Conservation (phyloP, 176 grass and related monocot genomes). For the Juncus inflexus region DNA sequence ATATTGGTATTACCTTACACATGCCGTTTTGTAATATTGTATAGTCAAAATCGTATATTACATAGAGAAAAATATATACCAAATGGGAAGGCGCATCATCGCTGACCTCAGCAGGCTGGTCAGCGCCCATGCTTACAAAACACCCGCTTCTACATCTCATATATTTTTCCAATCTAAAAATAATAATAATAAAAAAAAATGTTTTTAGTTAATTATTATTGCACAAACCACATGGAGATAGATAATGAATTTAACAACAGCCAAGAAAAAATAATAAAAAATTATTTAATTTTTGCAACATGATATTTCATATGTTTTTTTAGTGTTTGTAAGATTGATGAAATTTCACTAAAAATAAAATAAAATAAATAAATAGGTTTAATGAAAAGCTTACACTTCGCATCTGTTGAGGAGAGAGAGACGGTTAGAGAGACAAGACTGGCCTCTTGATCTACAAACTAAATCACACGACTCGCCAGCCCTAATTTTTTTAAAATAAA, state of each 20-base stretch:
- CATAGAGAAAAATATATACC: constrained; percentile 33
- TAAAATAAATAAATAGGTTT: neutral
- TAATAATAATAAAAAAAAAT: neutral
- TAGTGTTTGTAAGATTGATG: too few species aligned
- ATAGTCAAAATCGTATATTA: too few species aligned
- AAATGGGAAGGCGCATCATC: constrained; percentile 73
- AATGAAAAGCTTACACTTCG: constrained; percentile 63
- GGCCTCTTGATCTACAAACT: constrained; percentile 58
- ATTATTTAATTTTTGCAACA: neutral
- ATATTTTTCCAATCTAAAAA: constrained; percentile 88
- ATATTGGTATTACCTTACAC: too few species aligned
- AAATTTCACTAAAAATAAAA: neutral
- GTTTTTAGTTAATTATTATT: neutral
- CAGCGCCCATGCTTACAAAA: constrained; percentile 69
- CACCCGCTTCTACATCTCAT: constrained; percentile 91
- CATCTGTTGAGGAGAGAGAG: constrained; percentile 73
- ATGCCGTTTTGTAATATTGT: too few species aligned
- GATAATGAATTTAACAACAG: constrained; percentile 6
- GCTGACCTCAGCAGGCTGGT: constrained; percentile 84
- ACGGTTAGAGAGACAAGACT: constrained; percentile 78
- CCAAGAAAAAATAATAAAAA: too few species aligned
- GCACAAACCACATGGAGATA: constrained; percentile 2
- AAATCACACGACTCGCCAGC: constrained; percentile 65
- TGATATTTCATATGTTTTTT: too few species aligned
- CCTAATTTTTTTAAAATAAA: constrained; percentile 38